Evolutionary conservation across 768 basidiomycete species (phyloP), one percentile per base, ranked within the genome.

Genomic region (Trametes cingulata): DNA sequence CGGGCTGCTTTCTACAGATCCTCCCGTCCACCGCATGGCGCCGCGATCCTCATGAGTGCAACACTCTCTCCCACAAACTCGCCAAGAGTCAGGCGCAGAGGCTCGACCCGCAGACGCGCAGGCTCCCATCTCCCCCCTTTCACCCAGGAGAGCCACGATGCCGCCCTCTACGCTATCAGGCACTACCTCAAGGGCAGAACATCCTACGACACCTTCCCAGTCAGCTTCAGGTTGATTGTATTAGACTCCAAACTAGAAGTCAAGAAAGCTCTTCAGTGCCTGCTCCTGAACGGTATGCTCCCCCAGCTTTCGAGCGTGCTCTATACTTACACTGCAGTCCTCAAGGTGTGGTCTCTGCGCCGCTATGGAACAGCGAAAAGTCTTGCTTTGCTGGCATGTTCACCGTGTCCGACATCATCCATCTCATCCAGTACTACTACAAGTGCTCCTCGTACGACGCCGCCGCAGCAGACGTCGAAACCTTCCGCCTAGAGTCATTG

Each of bases 381-480:
- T 95, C 93, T 5, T 85, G 80, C 41, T 99, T 99, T 69, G 93
- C 93, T 9, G 97, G 97, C 61, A 98, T 99, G 96, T 90, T 99
- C 70, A 99, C 97, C 9, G 93, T 98, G n/a, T 84, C 94, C 58
- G 97, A 99, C 74, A 95, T 99, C 73, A 98, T 99, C 58, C 97
- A 99, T 73, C 86, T 99, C 65, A 98, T 99, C 65, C 97, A 99
- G 69, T 97, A 95, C 77, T 99, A 98, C 74, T 97, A 98, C 74
- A 86, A 88, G 47, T 92, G 89, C 13, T 77, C 83, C 2, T 87
- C 90, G 33, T 87, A 87, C 72, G 94, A 94, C 67, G 86, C 85
- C 52, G 95, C 94, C 6, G 85, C 88, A 0, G 83, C 87, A 12
- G 95, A 98, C 67, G 96, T 98, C 3, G 96, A 98, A 71, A 89